These are phyloP conservation scores for Endotrypanum monterogeii DNA, from an alignment of 208 protist genomes.

Conservation along the genomic window DNA sequence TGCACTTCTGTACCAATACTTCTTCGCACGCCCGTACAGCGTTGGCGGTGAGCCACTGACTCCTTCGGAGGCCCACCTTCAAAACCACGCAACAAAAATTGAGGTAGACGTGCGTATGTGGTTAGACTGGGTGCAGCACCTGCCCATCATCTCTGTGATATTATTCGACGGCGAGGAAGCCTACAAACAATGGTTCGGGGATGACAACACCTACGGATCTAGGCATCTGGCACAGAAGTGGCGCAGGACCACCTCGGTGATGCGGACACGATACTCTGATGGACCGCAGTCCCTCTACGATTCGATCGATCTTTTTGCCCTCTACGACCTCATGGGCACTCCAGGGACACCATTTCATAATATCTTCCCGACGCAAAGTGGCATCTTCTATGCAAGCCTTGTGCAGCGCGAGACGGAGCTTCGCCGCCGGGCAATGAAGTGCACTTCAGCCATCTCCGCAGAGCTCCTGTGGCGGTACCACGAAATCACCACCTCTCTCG, in stretches of 20 bases:
- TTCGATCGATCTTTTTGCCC: slow-evolving; percentile 72
- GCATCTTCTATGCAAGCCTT: slow-evolving; percentile 42
- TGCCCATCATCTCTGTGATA: slow-evolving; percentile 67
- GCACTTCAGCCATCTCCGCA: slow-evolving; percentile 16
- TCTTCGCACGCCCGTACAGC: slow-evolving; percentile 27
- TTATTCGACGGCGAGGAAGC: slow-evolving; percentile 96
- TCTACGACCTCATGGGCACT: slow-evolving; percentile 86
- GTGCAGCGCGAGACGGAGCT: slow-evolving; percentile 35
- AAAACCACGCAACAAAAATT: neutral
- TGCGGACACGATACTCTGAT: slow-evolving; percentile 33
- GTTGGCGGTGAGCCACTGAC: neutral
- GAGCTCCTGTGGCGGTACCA: slow-evolving; percentile 25
- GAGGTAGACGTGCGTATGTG: slow-evolving; percentile 33
- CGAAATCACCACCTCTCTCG: neutral
- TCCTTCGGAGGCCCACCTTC: neutral
- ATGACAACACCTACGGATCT: slow-evolving; percentile 93
- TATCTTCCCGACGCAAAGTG: slow-evolving; percentile 66
- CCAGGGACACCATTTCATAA: slow-evolving; percentile 54
- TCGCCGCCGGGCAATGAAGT: slow-evolving; percentile 20
- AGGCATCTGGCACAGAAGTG: slow-evolving; percentile 79
- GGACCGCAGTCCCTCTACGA: slow-evolving; percentile 39
- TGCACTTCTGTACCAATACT: slow-evolving; percentile 46
- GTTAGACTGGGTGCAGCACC: slow-evolving; percentile 45
- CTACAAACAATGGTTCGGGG: slow-evolving; percentile 75
- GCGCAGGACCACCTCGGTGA: slow-evolving; percentile 5